Conservation (phyloP, 164 flowering plant species). For the Vitis amurensis region DNA sequence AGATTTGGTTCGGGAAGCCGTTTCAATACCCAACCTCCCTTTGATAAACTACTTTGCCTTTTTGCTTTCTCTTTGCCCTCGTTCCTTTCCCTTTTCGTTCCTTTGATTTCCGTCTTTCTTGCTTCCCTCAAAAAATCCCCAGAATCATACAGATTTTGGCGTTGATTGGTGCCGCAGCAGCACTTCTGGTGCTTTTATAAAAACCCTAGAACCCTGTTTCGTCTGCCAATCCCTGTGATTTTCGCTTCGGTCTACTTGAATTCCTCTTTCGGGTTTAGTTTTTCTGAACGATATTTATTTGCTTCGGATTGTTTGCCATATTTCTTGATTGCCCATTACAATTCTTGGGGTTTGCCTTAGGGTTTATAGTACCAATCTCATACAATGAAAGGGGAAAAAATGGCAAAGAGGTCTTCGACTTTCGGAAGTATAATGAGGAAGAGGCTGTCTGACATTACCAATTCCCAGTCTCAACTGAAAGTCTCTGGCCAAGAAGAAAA, state of each 20-base stretch:
- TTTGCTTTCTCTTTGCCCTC: background rate
- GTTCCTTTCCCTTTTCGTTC: conserved; percentile 4
- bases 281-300: background rate
- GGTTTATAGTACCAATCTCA: background rate
- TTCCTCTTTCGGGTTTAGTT: background rate
- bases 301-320: background rate
- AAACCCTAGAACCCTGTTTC: too few relatives aligned
- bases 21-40: conserved; percentile 11
- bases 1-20: conserved; percentile 34
- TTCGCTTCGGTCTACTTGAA: too few relatives aligned
- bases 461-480: conserved; percentile 29
- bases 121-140: too few relatives aligned
- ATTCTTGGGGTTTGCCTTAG: background rate
- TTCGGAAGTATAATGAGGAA: conserved; percentile 44
- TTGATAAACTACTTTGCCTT: background rate
- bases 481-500: conserved; percentile 22
- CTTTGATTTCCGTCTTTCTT: background rate
- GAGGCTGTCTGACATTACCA: conserved; percentile 69
- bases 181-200: too few relatives aligned
- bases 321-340: conserved; percentile 1
- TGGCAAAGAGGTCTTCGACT: conserved; percentile 36
- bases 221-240: too few relatives aligned
- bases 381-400: conserved; percentile 38
- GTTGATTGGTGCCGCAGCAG: too few relatives aligned
- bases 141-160: too few relatives aligned